A percentile compares a stretch with the other conserved stretches of the same genome.
Evolutionary conservation across 352 stramenopile species (phyloP).

Genomic region (Globisporangium ultimum): DNA sequence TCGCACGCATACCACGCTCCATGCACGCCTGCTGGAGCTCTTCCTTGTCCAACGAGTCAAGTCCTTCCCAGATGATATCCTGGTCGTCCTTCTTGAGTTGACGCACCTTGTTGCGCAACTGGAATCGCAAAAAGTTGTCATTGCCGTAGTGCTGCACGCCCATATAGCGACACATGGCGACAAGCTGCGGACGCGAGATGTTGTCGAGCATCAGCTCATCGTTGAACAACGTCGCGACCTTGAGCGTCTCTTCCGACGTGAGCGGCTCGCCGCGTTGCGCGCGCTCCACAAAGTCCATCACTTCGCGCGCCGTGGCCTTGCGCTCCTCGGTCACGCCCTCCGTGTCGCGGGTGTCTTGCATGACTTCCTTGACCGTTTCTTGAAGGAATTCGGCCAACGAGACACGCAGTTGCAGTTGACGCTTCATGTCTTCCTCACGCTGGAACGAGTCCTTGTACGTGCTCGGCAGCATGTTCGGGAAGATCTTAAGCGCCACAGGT

Average conservation of each 20-base stretch:
- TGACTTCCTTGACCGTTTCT: conserved; percentile 93
- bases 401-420: conserved; percentile 94
- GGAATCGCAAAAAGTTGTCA: conserved; percentile 96
- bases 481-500: conserved; percentile 96
- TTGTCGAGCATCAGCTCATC: conserved; percentile 99
- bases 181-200: conserved; percentile 95
- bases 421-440: conserved; percentile 98
- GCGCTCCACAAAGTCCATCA: conserved; percentile 83
- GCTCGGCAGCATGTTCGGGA: conserved; percentile 98
- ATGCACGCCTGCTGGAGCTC: conserved; percentile 96
- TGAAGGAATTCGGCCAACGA: conserved; percentile 97
- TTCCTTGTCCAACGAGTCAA: conserved; percentile 97
- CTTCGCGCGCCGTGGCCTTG: conserved; percentile 74
- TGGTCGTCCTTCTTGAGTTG: conserved; percentile 97
- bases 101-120: conserved; percentile 91
- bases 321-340: conserved; percentile 76
- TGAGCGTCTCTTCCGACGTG: conserved; percentile 73
- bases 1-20: conserved; percentile 97
- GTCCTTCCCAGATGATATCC: conserved; percentile 98
- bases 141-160: conserved; percentile 94
- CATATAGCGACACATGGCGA: conserved; percentile 98
- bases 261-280: conserved; percentile 76
- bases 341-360: conserved; percentile 78
- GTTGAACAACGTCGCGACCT: conserved; percentile 94
- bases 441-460: conserved; percentile 97